Evolutionary conservation across 768 basidiomycete genomes (phyloP), one percentile per base, ranked within the genome.

Genomic region (Mycena vitilis): DNA sequence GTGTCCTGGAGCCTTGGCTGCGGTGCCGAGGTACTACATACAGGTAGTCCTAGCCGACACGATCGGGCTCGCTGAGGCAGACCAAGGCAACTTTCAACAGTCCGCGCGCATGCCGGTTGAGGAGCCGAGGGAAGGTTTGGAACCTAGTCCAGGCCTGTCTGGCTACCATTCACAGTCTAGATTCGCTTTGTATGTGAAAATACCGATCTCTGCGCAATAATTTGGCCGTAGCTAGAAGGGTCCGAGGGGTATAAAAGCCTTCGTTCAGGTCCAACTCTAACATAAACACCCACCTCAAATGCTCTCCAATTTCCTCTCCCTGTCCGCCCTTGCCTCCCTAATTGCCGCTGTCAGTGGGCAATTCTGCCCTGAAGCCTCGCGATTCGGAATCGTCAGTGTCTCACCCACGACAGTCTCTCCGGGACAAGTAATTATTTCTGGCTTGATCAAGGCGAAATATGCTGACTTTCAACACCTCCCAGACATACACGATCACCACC

Each of bases 331-430:
- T 40, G 54, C 49, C 8, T 22, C 40, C 42, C 12, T 63, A 25
- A 30, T 25, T 1, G 34, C 64, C 37, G 51, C 47, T 37, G 64
- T 42, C 55, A 45, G 38, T 23, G 69, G 64, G 4, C 64, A 70
- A 25, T 63, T 42, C 54, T 71, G 70, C 42, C 66, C 70, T 15
- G 70, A 71, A 16, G 70, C 70, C 4, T 2, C 44, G 23, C 70
- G 70, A 38, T 71, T 71, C 52, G 70, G 70, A 9, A 0, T 1
- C 38, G 18, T 66, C 40, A 16, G 13, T 2, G 48, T 71, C 44
- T 71, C 70, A 13, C 70, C 70, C 9, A 42, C 70, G 52, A 71
- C 70, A 1, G 23, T 71, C 36, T 60, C 66, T 9, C 66, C 70
- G 7, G 70, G 66, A 36, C 15, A 68, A 52, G 70, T 71, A 23